phyloP scores from a whole-genome alignment of 495 filamentous ascomycete genomes.

The Hypomontagnella submonticulosa region DNA sequence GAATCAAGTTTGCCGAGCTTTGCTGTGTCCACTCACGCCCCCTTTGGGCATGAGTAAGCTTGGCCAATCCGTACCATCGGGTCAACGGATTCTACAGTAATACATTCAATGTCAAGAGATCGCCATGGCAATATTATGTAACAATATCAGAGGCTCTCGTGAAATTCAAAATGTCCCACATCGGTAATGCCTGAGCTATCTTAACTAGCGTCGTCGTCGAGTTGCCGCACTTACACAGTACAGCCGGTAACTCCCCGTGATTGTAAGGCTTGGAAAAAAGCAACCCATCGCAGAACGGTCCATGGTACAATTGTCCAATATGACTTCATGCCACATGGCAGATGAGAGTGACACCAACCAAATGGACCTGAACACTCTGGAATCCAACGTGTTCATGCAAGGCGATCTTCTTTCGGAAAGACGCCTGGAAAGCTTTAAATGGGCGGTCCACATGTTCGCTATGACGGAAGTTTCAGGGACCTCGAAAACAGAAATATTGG shows the following conservation, averaged over 20 bases:
- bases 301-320: neutral
- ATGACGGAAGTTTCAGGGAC: conserved; percentile 36
- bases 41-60: neutral
- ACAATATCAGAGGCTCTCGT: neutral
- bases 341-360: neutral
- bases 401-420: conserved; percentile 31
- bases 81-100: conserved; percentile 14
- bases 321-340: conserved; percentile 9
- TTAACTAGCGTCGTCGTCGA: neutral
- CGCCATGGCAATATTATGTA: neutral
- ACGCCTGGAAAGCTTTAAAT: conserved; percentile 20
- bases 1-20: conserved; percentile 12
- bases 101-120: conserved; percentile 7
- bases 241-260: conserved; percentile 20
- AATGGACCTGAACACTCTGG: conserved; percentile 15
- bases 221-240: neutral
- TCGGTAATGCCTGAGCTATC: no score
- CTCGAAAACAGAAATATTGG: neutral
- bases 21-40: conserved; percentile 6
- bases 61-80: conserved; percentile 24
- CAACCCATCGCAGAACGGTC: conserved; percentile 2
- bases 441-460: conserved; percentile 29
- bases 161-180: no score
- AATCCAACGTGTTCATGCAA: conserved; percentile 27
- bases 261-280: conserved; percentile 11